Evolutionary conservation across 1,284 basidiomycete genomes (phyloP), one percentile per base, ranked within the genome.

Genomic region (Anthracocystis panici-leucophaei): DNA sequence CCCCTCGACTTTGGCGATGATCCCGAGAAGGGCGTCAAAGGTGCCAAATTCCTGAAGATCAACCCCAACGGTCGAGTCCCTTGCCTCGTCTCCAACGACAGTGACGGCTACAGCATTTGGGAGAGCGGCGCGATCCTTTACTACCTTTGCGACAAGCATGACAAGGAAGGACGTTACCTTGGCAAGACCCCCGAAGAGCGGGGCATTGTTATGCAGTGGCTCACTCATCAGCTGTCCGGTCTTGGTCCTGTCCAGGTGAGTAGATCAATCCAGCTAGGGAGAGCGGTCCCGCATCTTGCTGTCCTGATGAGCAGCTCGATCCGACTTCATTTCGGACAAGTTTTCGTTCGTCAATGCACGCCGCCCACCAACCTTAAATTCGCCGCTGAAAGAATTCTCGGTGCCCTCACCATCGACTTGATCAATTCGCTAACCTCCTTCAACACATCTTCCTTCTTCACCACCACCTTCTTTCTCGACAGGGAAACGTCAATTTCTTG

Each of bases 11-110:
- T 82, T 45, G 65, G 71, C 44, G 81, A 83, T 35, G 78, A 76
- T 25, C 51, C 63, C n/a, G 65, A 76, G 50, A 79, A 68, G 23
- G 81, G 81, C 20, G 81, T 83, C 46, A 83, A 83, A 71, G 68
- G 72, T 6, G 65, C 58, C 42, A 79, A 81, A 45, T 82, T 73
- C 57, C 66, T 82, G 33, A 66, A 74, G 49, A 44, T 81, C 49
- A 79, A 78, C 58, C 76, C 72, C 31, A 82, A 82, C 58, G 81
- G 81, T 11, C 63, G 80, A 2, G 81, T 82, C 2, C 80, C 81
- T 16, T 68, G 74, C 14, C 59, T 82, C 18, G 75, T 82, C 29
- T 78, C 80, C n/a, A 80, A 81, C 65, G 72, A 81, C 44, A 65
- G 62, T 40, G 65, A 74, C n/a, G 54, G 65, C 41, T 79, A 79